Evolutionary conservation across 768 basidiomycete species (phyloP), one percentile per base, ranked within the genome.

Genomic region (Podaxis sp.): DNA sequence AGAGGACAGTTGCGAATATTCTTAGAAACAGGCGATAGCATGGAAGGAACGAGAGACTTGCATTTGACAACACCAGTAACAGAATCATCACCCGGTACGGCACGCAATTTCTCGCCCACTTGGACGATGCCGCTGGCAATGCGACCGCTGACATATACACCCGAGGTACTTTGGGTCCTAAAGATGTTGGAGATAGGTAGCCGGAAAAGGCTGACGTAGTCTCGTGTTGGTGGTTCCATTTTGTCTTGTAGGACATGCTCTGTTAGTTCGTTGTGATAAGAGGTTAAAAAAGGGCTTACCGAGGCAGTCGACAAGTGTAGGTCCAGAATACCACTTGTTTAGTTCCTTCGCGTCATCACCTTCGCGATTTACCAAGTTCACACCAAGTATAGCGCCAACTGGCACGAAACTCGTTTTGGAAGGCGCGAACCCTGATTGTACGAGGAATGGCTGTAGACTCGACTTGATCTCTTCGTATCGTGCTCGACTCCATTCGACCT

Each of bases 161-260:
- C 84, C 2, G 91, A 85, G n/a, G 32, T 60, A 14, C 88, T 85
- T 68, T 89, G 88, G 3, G 91, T 90, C 72, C 89, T 95, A 80
- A 96, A 98, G 3, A 98, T 92, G 70, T 99, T 98, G 11, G 94
- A 90, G 21, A 98, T 84, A 0, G 97, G 97, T 48, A 98, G 79
- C 38, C 97, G 85, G 23, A 96, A 72, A 0, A 95, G 88, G 0
- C 85, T 80, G 2, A 80, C 78, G 50, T 95, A 86, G 55, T 94
- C 89, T 50, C 95, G 81, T 6, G 76, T 68, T 0, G 95, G 95
- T 0, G 94, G 91, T 61, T 91, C 90, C 44, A 97, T 73, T 61
- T 81, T 74, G 74, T 97, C 95, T 94, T 62, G 6, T n/a, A 13
- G 18, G 54, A 62, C 23, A 25, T 10, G 50, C 11, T 5, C 46